Evolutionary conservation across 306 rosid genomes (phyloP).

Genomic region (Ormosia semicastrata): DNA sequence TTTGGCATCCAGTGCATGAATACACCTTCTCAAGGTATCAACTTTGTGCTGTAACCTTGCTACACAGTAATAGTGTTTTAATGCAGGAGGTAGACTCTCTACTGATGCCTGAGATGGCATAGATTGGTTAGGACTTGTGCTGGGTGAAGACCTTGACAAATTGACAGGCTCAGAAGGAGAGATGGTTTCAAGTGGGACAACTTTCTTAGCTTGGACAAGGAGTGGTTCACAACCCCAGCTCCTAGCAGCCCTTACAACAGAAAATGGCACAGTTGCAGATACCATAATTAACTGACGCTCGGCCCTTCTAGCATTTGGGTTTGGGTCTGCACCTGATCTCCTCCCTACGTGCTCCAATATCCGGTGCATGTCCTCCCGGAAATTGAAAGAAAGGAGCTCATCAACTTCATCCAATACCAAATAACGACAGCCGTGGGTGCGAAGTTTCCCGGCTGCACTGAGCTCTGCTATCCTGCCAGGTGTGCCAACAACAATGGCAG

Average conservation of each 20-base stretch:
- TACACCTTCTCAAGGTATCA: constrained; percentile 77
- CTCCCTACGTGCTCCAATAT: constrained; percentile 89
- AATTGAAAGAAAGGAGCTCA: constrained; percentile 82
- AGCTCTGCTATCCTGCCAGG: constrained; percentile 95
- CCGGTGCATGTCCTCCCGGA: constrained; percentile 92
- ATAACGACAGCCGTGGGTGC: constrained; percentile 76
- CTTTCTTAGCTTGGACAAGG: constrained; percentile 83
- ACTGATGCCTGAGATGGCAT: constrained; percentile 48
- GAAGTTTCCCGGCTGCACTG: constrained; percentile 90
- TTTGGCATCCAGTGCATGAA: constrained; percentile 91
- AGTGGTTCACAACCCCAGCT: constrained; percentile 83
- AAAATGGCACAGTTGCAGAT: constrained; percentile 89
- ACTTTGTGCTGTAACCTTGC: constrained; percentile 86
- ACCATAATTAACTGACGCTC: constrained; percentile 81
- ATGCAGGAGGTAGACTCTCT: constrained; percentile 79
- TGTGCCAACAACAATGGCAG: constrained; percentile 88
- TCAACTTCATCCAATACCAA: constrained; percentile 94
- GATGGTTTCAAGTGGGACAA: constrained; percentile 57
- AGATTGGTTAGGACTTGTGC: constrained; percentile 29
- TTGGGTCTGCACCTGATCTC: constrained; percentile 56
- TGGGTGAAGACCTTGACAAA: constrained; percentile 37
- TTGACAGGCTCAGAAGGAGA: constrained; percentile 50
- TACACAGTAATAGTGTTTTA: constrained; percentile 77
- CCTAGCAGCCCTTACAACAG: constrained; percentile 87
- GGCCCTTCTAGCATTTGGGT: constrained; percentile 36